Evolutionary conservation across 2,329 filamentous ascomycete species (phyloP), one percentile per base, ranked within the genome.

Genomic region (Aspergillus sergii): DNA sequence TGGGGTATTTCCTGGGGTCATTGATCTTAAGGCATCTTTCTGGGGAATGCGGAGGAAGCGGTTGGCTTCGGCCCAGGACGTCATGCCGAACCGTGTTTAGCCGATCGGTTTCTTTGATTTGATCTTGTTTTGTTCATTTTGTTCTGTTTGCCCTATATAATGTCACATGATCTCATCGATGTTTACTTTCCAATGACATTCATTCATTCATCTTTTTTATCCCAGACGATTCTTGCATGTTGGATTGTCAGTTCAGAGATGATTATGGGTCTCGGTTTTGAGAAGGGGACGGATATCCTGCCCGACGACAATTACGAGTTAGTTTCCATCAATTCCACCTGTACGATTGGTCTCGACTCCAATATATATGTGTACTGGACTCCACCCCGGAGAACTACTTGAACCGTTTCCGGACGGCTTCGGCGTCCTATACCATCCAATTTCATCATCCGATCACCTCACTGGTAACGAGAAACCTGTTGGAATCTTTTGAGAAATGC

Each of bases 41-140:
- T 59, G 36, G 55, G 48, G 57, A 60, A 60, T 69, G 68, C 65
- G 68, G 66, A 69, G 66, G 65, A 62, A 39, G 57, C 66, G 68
- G 66, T 62, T 70, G 61, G 59, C 65, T 46, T 61, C 68, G 68
- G 66, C 39, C 45, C 21, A 2, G 32, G n/a, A 65, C 62, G 64
- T 64, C 62, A 70, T 64, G 63, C 58, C 46, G 51, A 41, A 26
- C 67, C 67, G 67, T 39, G 21, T 30, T n/a, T 69, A 69, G 46
- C 67, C 67, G 67, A 50, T 16, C n/a, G n/a, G 39, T 7, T 14
- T 11, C 16, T 7, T 23, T 50, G 11, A 41, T 28, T 26, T 23
- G 23, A 14, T 7, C 26, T 32, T 11, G 48, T 51, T 51, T 45
- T 45, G 45, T 28, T 50, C 12, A 28, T 26, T 61, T 57, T 46